Base-by-base conservation (phyloP, 2,329 filamentous ascomycete species). In the Aureobasidium sp. region DNA sequence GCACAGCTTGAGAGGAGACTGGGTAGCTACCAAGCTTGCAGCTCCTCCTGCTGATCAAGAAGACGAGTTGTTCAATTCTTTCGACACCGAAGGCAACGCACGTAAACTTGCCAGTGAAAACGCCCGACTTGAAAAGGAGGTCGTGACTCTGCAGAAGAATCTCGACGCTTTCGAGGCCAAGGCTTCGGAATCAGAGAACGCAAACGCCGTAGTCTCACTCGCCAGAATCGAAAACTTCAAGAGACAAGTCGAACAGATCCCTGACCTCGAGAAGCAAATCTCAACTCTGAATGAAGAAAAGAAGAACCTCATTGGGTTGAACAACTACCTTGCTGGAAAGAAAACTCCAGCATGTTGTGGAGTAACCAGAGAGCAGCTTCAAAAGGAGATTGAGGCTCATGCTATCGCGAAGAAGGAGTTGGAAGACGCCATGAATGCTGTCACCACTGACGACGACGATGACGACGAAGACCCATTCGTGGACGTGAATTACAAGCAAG, bases 361-460 rank as follows among this genome's bases (percentile, higher is more conserved):
- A 7, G 31, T 20, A 20, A 40, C 33, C 25, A 36, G 23, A 15
- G 4, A 27, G 7, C n/a, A 50, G 20, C 58, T 61, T 16, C 29
- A 50, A 43, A 48, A 61, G 15, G 58, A 61, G 23, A 50, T 29
- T 29, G 45, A 36, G 11, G 58, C 58, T 50, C 58, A 61, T 25
- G 23, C n/a, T n/a, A 16, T 7, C 2, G 50, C 58, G 3, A 61
- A 29, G 18, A 40, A 18, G 4, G n/a, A 50, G 16, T 25, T 61
- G 33, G 58, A 61, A 20, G 33, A 38, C 40, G 31, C 56, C 23
- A 18, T 20, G 4, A 27, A 33, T 7, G 23, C 29, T 20, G 36
- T 25, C 43, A 25, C 25, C 20, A 11, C 25, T 36, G 7, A 7
- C 7, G 33, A 36, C n/a, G n/a, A n/a, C 7, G 33, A 8, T 18